These are phyloP conservation scores for Salix viminalis DNA, from an alignment of 345 rosid species.

Conservation along the genomic window DNA sequence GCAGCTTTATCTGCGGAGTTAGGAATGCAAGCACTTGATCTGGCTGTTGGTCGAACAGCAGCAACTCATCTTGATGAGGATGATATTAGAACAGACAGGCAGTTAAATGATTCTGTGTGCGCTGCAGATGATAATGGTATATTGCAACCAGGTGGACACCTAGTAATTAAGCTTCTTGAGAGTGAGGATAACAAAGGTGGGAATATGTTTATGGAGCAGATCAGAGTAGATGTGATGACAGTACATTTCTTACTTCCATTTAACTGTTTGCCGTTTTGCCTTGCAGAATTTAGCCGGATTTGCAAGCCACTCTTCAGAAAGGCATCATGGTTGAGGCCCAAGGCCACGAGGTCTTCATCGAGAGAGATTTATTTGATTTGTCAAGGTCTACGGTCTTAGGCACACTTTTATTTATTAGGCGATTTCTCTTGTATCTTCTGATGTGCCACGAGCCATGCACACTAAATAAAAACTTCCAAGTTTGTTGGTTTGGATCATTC, in stretches of 20 bases:
- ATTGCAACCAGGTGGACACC: conserved; percentile 66
- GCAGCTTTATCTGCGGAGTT: conserved; percentile 75
- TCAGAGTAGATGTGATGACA: background rate
- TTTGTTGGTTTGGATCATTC: too few relatives aligned
- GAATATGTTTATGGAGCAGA: background rate
- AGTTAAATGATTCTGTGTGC: conserved; percentile 5
- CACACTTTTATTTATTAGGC: background rate
- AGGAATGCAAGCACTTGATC: conserved; percentile 84
- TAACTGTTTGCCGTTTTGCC: conserved; percentile 9
- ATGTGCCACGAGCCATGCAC: too few relatives aligned
- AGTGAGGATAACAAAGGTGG: conserved; percentile 82
- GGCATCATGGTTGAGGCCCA: conserved; percentile 89
- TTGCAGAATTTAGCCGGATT: conserved; percentile 57
- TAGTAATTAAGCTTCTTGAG: conserved; percentile 84
- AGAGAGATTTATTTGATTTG: conserved; percentile 89
- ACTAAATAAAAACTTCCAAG: too few relatives aligned
- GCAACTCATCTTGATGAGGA: conserved; percentile 26
- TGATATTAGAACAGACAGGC: conserved; percentile 14
- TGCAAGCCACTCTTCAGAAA: conserved; percentile 79
- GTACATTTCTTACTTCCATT: background rate
- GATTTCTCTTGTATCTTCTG: too few relatives aligned
- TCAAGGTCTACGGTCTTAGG: conserved; percentile 48
- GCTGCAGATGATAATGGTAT: conserved; percentile 41
- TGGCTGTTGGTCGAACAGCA: conserved; percentile 67
- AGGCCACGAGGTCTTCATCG: conserved; percentile 90